phyloP scores from a whole-genome alignment of 257 asterid species.

The Nicotiana sylvestris region DNA sequence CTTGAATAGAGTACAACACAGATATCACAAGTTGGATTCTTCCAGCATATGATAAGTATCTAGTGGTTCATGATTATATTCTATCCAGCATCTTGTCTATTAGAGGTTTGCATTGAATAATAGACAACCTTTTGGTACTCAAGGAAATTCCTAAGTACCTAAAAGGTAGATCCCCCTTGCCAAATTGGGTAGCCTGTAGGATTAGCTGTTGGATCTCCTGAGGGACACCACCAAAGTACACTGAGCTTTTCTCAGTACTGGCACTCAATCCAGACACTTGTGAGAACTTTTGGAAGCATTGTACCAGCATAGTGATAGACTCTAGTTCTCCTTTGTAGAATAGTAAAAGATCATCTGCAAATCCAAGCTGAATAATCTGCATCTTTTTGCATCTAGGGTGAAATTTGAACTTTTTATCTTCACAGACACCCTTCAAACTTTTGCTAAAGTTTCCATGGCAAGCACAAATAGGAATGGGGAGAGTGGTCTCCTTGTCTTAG shows the following conservation, averaged over 20 bases:
- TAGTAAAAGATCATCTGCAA: not conserved
- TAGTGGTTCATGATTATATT: not conserved
- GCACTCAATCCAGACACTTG: not conserved
- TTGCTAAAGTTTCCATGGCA: not conserved
- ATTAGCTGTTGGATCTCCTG: not conserved
- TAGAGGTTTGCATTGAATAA: not conserved
- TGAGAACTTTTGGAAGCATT: not conserved
- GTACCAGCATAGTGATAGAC: no score
- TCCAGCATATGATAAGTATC: not conserved
- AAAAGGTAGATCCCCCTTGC: not conserved
- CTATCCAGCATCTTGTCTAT: not conserved
- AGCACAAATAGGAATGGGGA: not conserved
- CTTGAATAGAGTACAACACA: not conserved
- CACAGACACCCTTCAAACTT: not conserved
- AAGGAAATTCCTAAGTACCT: not conserved
- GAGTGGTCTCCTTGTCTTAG: not conserved
- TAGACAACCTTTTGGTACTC: not conserved
- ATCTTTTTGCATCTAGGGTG: not conserved
- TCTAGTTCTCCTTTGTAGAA: not conserved
- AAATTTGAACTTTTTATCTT: not conserved
- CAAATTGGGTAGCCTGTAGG: not conserved
- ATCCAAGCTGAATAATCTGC: not conserved
- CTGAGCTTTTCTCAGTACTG: not conserved
- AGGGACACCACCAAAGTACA: not conserved
- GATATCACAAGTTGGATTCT: not conserved